Evolutionary conservation across 192 early-diverging fungal genomes (phyloP).

Genomic region (Umbelopsis sp.): DNA sequence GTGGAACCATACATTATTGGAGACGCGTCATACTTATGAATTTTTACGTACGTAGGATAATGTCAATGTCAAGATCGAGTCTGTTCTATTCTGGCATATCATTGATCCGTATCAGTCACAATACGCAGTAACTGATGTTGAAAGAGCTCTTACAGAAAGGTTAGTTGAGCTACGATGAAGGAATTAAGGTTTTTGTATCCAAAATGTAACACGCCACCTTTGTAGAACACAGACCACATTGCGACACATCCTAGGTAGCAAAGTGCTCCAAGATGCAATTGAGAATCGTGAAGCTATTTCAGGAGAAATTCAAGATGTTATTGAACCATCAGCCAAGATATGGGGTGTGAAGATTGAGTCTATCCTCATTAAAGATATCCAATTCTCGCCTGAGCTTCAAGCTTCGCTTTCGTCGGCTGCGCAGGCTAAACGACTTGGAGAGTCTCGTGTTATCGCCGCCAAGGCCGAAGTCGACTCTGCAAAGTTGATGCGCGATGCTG

Average conservation of each 20-base stretch:
- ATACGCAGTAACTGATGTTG: constrained; percentile 79
- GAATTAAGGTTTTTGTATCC: not conserved
- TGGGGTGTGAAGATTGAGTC: constrained; percentile 85
- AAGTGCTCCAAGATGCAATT: constrained; percentile 83
- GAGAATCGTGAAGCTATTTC: constrained; percentile 89
- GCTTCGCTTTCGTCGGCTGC: constrained; percentile 86
- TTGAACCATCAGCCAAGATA: constrained; percentile 73
- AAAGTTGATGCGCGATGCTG: constrained; percentile 91
- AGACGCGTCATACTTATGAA: not conserved
- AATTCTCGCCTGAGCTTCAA: constrained; percentile 76
- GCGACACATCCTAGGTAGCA: constrained; percentile 78
- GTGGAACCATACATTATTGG: not conserved
- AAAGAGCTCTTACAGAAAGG: constrained; percentile 77
- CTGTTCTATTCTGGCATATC: constrained; percentile 86
- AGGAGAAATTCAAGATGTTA: constrained; percentile 80
- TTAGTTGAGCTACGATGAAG: constrained; percentile 17
- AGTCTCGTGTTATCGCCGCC: constrained; percentile 89
- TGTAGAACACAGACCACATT: constrained; percentile 82
- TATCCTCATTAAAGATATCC: constrained; percentile 88
- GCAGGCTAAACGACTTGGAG: constrained; percentile 83
- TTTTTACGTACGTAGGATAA: constrained; percentile 61
- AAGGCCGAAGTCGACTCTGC: constrained; percentile 85
- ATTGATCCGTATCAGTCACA: constrained; percentile 77
- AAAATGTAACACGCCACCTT: not conserved
- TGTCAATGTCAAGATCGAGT: constrained; percentile 82